Conservation (phyloP, 768 basidiomycete species). For the Scleroderma bovista region DNA sequence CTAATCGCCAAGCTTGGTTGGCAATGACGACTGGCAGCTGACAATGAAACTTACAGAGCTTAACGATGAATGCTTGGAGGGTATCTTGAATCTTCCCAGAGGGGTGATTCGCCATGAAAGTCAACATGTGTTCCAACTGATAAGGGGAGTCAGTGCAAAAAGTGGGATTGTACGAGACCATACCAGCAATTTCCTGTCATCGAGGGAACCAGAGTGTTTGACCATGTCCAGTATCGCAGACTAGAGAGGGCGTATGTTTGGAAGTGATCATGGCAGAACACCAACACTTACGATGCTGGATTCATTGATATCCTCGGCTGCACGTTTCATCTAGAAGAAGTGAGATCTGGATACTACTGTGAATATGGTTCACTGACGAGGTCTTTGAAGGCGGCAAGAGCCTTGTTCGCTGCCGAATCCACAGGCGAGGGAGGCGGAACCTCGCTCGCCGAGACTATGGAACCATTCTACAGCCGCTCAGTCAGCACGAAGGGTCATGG, state of each 20-base stretch:
- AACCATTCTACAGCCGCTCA: slow-evolving; percentile 2
- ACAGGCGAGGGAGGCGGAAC: neutral
- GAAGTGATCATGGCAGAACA: neutral
- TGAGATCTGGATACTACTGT: neutral
- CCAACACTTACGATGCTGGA: slow-evolving; percentile 16
- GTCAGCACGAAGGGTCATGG: neutral
- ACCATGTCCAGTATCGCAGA: slow-evolving; percentile 56
- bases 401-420: slow-evolving; percentile 18
- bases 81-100: slow-evolving; percentile 39
- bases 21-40: neutral
- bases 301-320: slow-evolving; percentile 26
- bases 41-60: slow-evolving; percentile 45
- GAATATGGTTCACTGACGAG: slow-evolving; percentile 12
- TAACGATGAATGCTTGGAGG: slow-evolving; percentile 35
- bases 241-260: slow-evolving; percentile 28
- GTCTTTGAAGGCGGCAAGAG: slow-evolving; percentile 24
- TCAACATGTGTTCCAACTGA: slow-evolving; percentile 71
- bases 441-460: slow-evolving; percentile 12
- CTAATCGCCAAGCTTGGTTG: slow-evolving; percentile 29
- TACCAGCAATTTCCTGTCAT: slow-evolving; percentile 76
- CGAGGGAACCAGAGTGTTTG: slow-evolving; percentile 53
- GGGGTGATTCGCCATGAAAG: slow-evolving; percentile 55
- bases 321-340: slow-evolving; percentile 21
- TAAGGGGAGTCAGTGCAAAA: neutral
- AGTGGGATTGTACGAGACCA: slow-evolving; percentile 18